Percentiles rank a stretch among this genome's conserved stretches.
Conservation (phyloP, 345 rosid genomes). For the Corymbia maculata region DNA sequence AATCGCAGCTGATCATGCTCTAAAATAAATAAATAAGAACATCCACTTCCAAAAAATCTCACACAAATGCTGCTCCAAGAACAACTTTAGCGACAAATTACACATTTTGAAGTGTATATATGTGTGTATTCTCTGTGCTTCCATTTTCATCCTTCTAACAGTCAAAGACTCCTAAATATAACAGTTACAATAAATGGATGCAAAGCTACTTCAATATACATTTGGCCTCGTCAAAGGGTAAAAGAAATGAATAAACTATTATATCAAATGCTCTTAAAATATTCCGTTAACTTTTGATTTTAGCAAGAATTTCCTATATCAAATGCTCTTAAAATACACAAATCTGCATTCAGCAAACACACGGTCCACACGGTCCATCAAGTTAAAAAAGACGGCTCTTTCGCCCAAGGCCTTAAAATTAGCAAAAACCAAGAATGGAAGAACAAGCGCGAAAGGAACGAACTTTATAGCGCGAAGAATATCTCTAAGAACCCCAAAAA, state of each 20-base stretch:
- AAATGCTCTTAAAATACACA: neutral
- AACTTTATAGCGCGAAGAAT: neutral
- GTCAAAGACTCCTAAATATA: neutral
- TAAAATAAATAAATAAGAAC: neutral
- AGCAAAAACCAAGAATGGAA: neutral
- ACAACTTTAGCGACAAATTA: neutral
- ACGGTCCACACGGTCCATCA: neutral
- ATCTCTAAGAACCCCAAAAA: neutral
- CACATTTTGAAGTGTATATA: neutral
- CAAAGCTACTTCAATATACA: neutral
- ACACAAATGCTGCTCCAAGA: neutral
- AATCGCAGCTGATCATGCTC: neutral
- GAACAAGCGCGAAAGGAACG: neutral
- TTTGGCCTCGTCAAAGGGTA: neutral
- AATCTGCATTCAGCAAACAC: neutral
- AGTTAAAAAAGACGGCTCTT: neutral
- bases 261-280: neutral
- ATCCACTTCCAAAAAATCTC: neutral
- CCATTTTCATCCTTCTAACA: neutral
- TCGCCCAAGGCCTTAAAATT: neutral
- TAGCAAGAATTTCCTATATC: neutral
- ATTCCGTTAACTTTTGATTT: neutral
- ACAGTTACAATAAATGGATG: neutral
- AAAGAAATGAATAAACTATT: neutral
- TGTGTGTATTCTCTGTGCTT: neutral